Base-by-base conservation (phyloP, 805 yeast genomes). In the Isabelozyma pseudorhagii region DNA sequence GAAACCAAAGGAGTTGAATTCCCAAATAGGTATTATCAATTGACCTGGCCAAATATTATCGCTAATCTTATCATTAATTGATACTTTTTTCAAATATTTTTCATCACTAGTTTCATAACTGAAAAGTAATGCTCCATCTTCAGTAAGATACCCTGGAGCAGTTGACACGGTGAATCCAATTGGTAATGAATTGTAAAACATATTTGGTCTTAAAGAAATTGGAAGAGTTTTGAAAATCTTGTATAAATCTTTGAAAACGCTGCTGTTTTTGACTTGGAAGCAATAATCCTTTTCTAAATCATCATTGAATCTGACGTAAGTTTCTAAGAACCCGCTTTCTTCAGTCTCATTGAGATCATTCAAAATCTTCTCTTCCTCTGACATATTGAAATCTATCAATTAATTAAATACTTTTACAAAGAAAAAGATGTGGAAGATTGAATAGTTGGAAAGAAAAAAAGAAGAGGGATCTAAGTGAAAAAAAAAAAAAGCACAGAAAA, bases 251-350 rank as follows among this genome's bases (percentile, higher is more conserved):
- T 74, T 68, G 56, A 92, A 84, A 6, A 83, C 80, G 48, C 83
- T 80, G 28, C 75, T 74, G 15, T 81, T 69, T 21, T 78, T 75
- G n/a, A 91, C 81, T 56, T 82, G 84, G 72, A 93, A 89, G 59
- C 97, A 89, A 69, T 90, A 92, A 66, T 93, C 99, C 66, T 87
- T 87, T 60, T 90, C 97, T 45, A 72, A 67, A 62, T 92, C 97
- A 50, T 81, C 86, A 64, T 89, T 90, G 79, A 93, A 83, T 51
- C 99, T 86, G 55, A 94, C 68, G 71, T 83, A 91, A 39, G 80
- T 62, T 54, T 82, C 87, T 46, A 73, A 54, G 59, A 57, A 68
- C 25, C 64, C 69, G 3, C 54, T 38, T 29, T 63, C 64, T 48
- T 63, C 63, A 48, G 58, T 46, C 36, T 64, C 68, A 21, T 51